These are phyloP conservation scores for Botryotinia narcissicola DNA, from an alignment of 2,329 filamentous ascomycete species.

Conservation along the genomic window DNA sequence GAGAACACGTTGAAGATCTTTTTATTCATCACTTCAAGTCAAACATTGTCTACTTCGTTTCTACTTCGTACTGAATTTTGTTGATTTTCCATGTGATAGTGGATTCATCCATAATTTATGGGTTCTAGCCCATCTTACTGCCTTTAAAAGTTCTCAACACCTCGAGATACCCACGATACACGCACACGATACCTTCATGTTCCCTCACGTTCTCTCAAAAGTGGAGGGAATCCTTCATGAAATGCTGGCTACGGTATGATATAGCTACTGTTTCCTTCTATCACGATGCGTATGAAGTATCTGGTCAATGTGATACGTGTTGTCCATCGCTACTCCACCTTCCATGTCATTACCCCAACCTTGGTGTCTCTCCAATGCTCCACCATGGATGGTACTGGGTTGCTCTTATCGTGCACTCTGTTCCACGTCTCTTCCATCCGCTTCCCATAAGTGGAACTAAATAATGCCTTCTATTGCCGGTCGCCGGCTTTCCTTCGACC, in stretches of 20 bases:
- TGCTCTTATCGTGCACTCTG: background rate
- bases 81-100: constrained; percentile 1
- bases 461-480: background rate
- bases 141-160: background rate
- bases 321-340: background rate
- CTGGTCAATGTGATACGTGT: background rate
- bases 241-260: background rate
- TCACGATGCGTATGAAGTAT: background rate
- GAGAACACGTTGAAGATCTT: background rate
- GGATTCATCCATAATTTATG: background rate
- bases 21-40: background rate
- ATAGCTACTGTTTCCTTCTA: background rate
- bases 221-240: background rate
- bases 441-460: background rate
- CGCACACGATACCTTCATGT: background rate
- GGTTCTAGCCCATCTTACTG: background rate
- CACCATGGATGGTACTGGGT: background rate
- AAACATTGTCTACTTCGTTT: background rate
- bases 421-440: background rate
- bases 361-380: background rate
- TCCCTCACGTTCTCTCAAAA: background rate
- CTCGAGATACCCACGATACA: background rate
- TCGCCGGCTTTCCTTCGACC: background rate
- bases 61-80: background rate
- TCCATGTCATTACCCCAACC: background rate